A percentile compares a stretch with the other conserved stretches of the same genome.
phyloP scores from a whole-genome alignment of 768 basidiomycete genomes.

The Pulveroboletus sp. region DNA sequence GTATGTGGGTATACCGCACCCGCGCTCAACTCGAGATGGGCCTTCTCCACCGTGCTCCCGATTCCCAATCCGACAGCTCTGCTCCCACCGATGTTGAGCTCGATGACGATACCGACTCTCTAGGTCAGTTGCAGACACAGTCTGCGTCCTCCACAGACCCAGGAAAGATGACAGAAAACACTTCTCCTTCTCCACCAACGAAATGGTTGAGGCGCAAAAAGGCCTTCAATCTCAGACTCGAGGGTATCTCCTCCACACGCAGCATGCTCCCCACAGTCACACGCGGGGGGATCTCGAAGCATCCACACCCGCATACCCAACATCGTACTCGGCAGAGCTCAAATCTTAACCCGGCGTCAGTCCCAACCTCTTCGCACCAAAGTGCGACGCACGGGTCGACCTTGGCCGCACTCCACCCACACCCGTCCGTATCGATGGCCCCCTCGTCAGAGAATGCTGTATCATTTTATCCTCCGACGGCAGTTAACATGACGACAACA shows the following conservation, averaged over 20 bases:
- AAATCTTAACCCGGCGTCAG: slow-evolving; percentile 29
- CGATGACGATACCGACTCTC: slow-evolving; percentile 21
- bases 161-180: slow-evolving; percentile 31
- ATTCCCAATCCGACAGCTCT: slow-evolving; percentile 4
- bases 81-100: slow-evolving; percentile 6
- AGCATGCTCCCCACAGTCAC: slow-evolving; percentile 14
- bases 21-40: slow-evolving; percentile 56
- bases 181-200: slow-evolving; percentile 23
- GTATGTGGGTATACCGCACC: slow-evolving; percentile 66
- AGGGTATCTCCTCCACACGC: slow-evolving; percentile 35
- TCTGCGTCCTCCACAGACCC: slow-evolving; percentile 19
- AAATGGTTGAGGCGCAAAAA: slow-evolving; percentile 57
- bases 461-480: slow-evolving; percentile 28
- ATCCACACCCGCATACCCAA: slow-evolving; percentile 20
- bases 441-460: slow-evolving; percentile 13
- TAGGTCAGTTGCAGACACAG: slow-evolving; percentile 11
- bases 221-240: slow-evolving; percentile 49
- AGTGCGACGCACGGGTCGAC: slow-evolving; percentile 7
- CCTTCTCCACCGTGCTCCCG: slow-evolving; percentile 20
- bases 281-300: slow-evolving; percentile 26
- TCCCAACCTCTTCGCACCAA: slow-evolving; percentile 19
- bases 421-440: slow-evolving; percentile 10
- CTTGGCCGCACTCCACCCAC: slow-evolving; percentile 14
- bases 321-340: slow-evolving; percentile 30
- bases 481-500: slow-evolving; percentile 28